Base-by-base conservation (phyloP, 345 rosid genomes). In the Aegle marmelos region DNA sequence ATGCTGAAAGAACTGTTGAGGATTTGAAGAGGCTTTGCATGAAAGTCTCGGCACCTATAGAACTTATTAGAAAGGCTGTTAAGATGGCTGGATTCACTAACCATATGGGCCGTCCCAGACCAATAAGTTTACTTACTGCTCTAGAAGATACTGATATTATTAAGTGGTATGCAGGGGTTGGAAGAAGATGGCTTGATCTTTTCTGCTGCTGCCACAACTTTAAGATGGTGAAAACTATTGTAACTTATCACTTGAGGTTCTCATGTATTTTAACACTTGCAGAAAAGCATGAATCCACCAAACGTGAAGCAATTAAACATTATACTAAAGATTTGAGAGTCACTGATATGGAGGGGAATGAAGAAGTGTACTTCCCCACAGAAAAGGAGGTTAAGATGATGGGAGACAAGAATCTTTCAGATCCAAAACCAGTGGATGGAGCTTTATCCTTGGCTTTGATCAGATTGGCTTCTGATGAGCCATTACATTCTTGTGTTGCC, bases 131-230 rank as follows among this genome's bases (percentile, higher is more conserved):
- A 66, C 97, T 93, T 14, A 27, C 85, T 67, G 88, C 85, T 73
- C 85, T 95, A 9, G 98, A 95, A 75, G 99, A 95, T 83, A 84
- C 92, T 17, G 96, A 92, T 83, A 95, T 93, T 69, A 82, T 95
- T 83, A 95, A 91, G 82, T 95, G 99, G 99, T 93, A 92, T 82
- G 91, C 97, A 6, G 98, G 99, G 66, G 81, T 95, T 48, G 99
- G 97, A 64, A 84, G 89, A 81, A 90, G 86, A 84, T 95, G 99
- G 99, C 97, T 95, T 48, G 93, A 93, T 59, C 92, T 87, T 87
- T 95, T 92, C 86, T 92, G 98, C 64, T 93, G 96, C 79, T 93
- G 98, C 87, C 98, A 95, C 85, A 95, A 93, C 85, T 90, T 84
- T 78, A 91, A 88, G 86, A 85, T 78, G 92, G 93, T 95, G 17